Evolutionary conservation across 2,329 filamentous ascomycete species (phyloP).

Genomic region (Neoarthrinium moseri): DNA sequence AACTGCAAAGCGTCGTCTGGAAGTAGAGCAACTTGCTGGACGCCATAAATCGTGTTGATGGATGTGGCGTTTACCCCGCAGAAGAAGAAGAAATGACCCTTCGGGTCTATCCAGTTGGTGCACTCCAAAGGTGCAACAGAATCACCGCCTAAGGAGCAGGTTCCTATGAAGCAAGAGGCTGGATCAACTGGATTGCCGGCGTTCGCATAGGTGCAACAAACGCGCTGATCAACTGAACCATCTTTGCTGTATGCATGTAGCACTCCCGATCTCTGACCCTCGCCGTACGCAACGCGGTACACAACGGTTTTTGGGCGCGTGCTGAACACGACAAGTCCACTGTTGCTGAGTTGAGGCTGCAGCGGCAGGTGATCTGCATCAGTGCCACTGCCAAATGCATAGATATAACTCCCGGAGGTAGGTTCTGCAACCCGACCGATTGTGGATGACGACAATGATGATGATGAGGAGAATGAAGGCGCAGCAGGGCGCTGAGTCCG

Average conservation of each 20-base stretch:
- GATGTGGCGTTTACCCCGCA: conserved; percentile 1
- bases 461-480: neutral
- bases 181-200: neutral
- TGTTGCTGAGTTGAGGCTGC: neutral
- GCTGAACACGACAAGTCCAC: neutral
- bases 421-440: neutral
- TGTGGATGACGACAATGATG: neutral
- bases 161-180: neutral
- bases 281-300: too few relatives aligned
- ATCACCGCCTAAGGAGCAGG: neutral
- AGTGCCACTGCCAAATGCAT: neutral
- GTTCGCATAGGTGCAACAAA: neutral
- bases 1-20: neutral
- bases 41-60: neutral
- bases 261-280: neutral
- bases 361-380: neutral
- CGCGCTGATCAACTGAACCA: neutral
- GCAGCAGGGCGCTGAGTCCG: too few relatives aligned
- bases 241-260: neutral
- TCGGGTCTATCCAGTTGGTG: too few relatives aligned
- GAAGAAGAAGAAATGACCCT: too few relatives aligned
- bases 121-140: neutral
- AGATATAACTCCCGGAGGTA: neutral
- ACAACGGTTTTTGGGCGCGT: neutral
- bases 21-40: neutral